A percentile compares a stretch with the other conserved stretches of the same genome.
Conservation (phyloP, 78 protist species). For the Dictyostelium intermedium region DNA sequence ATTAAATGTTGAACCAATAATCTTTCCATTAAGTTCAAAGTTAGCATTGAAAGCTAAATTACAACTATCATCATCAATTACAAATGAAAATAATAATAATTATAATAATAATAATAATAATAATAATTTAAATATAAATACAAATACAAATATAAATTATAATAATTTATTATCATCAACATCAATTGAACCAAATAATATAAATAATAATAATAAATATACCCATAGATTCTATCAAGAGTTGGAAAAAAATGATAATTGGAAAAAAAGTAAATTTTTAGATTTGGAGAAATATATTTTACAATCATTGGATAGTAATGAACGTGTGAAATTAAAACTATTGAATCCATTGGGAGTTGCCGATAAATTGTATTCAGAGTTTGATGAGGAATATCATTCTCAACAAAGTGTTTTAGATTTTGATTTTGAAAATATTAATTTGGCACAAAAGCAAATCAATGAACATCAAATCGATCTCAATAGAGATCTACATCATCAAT, state of each 20-base stretch:
- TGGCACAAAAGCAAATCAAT: slow-evolving; percentile 2
- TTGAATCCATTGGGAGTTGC: slow-evolving; percentile 85
- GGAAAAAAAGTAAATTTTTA: slow-evolving; percentile 53
- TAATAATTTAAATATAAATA: neutral
- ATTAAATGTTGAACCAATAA: slow-evolving; percentile 51
- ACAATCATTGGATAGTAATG: slow-evolving; percentile 58
- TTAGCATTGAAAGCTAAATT: slow-evolving; percentile 74
- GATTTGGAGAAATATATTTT: slow-evolving; percentile 75
- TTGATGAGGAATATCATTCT: neutral
- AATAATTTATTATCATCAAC: neutral
- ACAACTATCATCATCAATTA: neutral
- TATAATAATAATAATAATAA: neutral
- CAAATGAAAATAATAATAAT: neutral
- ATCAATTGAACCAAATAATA: neutral
- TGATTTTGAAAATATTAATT: slow-evolving; percentile 28
- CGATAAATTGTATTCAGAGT: slow-evolving; percentile 13
- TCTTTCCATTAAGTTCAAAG: slow-evolving; percentile 78
- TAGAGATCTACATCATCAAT: slow-evolving; percentile 43
- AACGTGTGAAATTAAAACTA: slow-evolving; percentile 72
- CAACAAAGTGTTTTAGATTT: slow-evolving; percentile 23
- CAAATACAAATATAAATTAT: neutral
- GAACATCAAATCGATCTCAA: slow-evolving; percentile 48
- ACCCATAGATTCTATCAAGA: neutral
- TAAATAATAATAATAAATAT: neutral
- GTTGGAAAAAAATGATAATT: neutral